A percentile compares a stretch with the other conserved stretches of the same genome.
Conservation (phyloP, 208 protist genomes). For the Trypanosoma theileri region DNA sequence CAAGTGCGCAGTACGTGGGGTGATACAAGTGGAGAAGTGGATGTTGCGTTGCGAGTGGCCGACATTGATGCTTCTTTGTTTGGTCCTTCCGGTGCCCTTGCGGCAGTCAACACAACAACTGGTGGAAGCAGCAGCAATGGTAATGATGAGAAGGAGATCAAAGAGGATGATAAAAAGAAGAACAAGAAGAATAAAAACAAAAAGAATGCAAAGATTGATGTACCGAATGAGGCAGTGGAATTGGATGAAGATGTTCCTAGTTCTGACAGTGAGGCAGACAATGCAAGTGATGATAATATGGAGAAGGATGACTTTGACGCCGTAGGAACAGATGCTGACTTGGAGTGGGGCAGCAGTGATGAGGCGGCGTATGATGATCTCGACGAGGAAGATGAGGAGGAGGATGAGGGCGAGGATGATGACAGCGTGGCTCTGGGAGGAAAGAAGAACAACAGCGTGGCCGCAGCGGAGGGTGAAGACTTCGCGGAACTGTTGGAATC, state of each 20-base stretch:
- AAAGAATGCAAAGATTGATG: constrained; percentile 29
- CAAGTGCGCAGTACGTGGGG: constrained; percentile 87
- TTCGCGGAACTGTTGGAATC: constrained; percentile 79
- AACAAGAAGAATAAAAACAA: constrained; percentile 8
- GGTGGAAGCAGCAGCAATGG: neutral
- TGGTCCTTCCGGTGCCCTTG: constrained; percentile 64
- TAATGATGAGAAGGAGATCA: constrained; percentile 3
- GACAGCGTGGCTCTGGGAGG: constrained; percentile 42
- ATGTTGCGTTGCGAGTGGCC: constrained; percentile 68
- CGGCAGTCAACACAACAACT: neutral
- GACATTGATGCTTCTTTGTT: constrained; percentile 78
- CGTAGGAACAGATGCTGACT: constrained; percentile 43
- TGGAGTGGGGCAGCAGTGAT: constrained; percentile 79
- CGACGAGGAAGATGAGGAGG: constrained; percentile 30
- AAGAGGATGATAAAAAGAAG: constrained; percentile 8
- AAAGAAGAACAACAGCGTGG: constrained; percentile 4
- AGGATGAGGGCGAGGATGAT: constrained; percentile 41
- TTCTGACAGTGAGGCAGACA: constrained; percentile 9
- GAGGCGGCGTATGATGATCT: constrained; percentile 52
- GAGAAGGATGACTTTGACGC: constrained; percentile 46
- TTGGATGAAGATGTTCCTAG: constrained; percentile 39
- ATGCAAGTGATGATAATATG: constrained; percentile 12
- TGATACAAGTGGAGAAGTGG: constrained; percentile 75
- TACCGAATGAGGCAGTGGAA: constrained; percentile 9
- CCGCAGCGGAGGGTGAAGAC: constrained; percentile 67